phyloP scores from a whole-genome alignment of 768 basidiomycete genomes.

The Leccinellum rugosiceps region DNA sequence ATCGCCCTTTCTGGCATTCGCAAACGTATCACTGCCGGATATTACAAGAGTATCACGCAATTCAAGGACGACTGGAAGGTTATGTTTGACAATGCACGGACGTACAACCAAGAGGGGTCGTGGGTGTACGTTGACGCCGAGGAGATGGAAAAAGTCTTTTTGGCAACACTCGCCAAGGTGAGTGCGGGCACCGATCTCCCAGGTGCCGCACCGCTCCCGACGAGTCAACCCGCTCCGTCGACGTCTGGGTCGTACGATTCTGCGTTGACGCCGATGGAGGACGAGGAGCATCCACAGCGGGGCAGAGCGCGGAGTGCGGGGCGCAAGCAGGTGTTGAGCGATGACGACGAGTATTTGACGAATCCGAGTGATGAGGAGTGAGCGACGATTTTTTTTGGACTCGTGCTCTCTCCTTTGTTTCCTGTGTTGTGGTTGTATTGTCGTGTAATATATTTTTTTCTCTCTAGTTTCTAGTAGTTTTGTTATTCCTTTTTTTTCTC shows the following conservation, averaged over 20 bases:
- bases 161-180: slow-evolving; percentile 60
- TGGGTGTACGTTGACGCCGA: slow-evolving; percentile 95
- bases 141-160: slow-evolving; percentile 89
- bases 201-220: slow-evolving; percentile 51
- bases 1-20: slow-evolving; percentile 87
- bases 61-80: slow-evolving; percentile 81
- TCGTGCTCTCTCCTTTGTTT: neutral
- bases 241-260: slow-evolving; percentile 54
- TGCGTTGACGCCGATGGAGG: slow-evolving; percentile 78
- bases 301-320: slow-evolving; percentile 56
- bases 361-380: slow-evolving; percentile 69
- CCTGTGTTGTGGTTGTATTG: neutral
- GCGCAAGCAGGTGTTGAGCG: slow-evolving; percentile 73
- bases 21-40: slow-evolving; percentile 61
- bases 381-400: neutral
- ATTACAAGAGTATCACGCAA: slow-evolving; percentile 71
- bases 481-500: neutral
- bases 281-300: slow-evolving; percentile 64
- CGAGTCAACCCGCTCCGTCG: slow-evolving; percentile 27
- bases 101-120: slow-evolving; percentile 92
- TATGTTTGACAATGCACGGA: slow-evolving; percentile 93
- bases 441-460: neutral
- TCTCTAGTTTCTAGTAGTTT: neutral
- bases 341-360: slow-evolving; percentile 62
- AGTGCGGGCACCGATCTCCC: slow-evolving; percentile 71